These are phyloP conservation scores for Panicum virgatum DNA, from an alignment of 202 grass and related monocot genomes.

Conservation along the genomic window DNA sequence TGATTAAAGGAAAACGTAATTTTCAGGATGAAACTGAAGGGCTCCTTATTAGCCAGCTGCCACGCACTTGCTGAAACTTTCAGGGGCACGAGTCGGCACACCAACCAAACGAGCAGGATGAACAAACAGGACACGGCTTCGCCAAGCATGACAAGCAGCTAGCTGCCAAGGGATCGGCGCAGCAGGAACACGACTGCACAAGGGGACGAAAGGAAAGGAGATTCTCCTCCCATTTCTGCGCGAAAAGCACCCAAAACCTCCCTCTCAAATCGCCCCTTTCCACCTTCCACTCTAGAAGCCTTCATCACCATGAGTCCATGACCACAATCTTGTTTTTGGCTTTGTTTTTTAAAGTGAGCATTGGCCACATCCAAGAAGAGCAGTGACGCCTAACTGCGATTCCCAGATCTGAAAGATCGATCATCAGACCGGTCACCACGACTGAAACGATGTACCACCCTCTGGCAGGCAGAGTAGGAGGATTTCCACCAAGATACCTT, in stretches of 20 bases:
- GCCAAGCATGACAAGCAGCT: background rate
- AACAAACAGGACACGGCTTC: background rate
- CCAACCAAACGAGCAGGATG: background rate
- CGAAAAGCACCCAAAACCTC: background rate
- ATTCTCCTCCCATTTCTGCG: background rate
- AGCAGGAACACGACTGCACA: background rate
- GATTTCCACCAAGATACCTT: background rate
- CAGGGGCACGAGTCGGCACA: background rate
- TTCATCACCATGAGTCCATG: background rate
- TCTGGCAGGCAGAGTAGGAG: background rate
- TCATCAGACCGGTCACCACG: background rate
- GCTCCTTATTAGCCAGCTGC: no score
- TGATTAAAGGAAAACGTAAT: background rate
- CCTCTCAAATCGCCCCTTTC: background rate
- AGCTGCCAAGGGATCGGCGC: background rate
- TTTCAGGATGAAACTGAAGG: background rate
- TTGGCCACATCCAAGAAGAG: background rate
- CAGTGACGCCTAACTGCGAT: background rate
- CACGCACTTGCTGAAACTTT: background rate
- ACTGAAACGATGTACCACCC: background rate
- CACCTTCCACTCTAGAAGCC: background rate
- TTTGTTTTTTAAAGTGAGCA: no score
- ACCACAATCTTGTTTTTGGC: background rate
- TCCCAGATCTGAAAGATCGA: background rate
- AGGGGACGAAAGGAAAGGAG: background rate